A percentile compares a stretch with the other conserved stretches of the same genome.
Evolutionary conservation across 2,329 filamentous ascomycete species (phyloP).

Genomic region (Hypoxylon sp.): DNA sequence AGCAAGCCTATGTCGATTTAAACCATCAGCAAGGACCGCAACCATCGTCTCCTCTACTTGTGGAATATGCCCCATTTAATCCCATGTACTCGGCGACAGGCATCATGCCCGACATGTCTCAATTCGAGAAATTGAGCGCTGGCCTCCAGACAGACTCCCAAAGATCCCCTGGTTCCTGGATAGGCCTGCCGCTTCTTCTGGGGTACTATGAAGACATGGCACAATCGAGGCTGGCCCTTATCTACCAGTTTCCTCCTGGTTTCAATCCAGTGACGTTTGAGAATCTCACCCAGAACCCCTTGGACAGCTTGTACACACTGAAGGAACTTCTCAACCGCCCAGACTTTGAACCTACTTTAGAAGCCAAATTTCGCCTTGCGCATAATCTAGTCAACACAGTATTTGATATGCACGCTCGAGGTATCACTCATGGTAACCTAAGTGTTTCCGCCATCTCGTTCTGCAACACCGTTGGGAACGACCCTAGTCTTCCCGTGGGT

Average conservation of each 20-base stretch:
- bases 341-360: conserved; percentile 73
- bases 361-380: conserved; percentile 81
- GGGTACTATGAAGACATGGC: conserved; percentile 82
- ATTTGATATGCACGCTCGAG: conserved; percentile 77
- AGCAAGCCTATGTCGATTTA: conserved; percentile 63
- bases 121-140: conserved; percentile 72
- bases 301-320: conserved; percentile 66
- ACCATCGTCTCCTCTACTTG: conserved; percentile 68
- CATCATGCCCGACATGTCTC: conserved; percentile 72
- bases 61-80: conserved; percentile 77
- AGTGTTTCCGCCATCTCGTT: conserved; percentile 76
- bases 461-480: conserved; percentile 60
- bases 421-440: conserved; percentile 78
- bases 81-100: conserved; percentile 71
- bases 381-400: conserved; percentile 78
- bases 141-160: conserved; percentile 67
- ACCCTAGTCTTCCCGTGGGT: conserved; percentile 56
- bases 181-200: conserved; percentile 69
- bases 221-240: conserved; percentile 75
- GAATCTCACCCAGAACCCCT: conserved; percentile 60
- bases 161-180: conserved; percentile 67
- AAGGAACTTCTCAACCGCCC: conserved; percentile 64
- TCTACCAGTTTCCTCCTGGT: conserved; percentile 77
- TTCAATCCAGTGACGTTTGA: conserved; percentile 71
- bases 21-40: conserved; percentile 57